These are phyloP conservation scores for Onygenales sp. DNA, from an alignment of 2,329 filamentous ascomycete genomes.

Conservation along the genomic window DNA sequence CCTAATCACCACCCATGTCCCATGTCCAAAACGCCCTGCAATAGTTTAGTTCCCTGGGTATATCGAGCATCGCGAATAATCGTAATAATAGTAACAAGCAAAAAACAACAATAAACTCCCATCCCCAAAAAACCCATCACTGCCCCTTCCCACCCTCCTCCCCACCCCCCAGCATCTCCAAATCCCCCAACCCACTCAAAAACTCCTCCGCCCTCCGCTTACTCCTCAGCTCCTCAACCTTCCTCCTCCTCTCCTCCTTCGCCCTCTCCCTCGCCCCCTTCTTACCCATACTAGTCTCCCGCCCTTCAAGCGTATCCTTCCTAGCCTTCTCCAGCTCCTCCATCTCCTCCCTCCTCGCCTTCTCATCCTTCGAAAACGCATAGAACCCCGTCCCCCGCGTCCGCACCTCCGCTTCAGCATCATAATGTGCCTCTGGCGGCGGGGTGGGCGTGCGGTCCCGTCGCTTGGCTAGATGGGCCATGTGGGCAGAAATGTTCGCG, in stretches of 20 bases:
- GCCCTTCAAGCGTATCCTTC: constrained; percentile 56
- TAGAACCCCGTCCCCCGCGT: constrained; percentile 88
- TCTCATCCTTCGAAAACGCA: constrained; percentile 71
- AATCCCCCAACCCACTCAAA: constrained; percentile 46
- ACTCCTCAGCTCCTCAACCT: constrained; percentile 44
- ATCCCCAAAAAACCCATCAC: background rate
- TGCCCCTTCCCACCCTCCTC: background rate
- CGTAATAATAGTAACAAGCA: background rate
- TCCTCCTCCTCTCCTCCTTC: constrained; percentile 49
- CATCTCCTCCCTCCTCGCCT: constrained; percentile 63
- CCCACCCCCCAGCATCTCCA: constrained; percentile 21
- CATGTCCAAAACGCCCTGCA: no score
- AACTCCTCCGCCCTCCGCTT: constrained; percentile 66
- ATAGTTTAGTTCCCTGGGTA: no score
- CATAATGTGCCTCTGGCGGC: constrained; percentile 73
- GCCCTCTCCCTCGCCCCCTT: constrained; percentile 51
- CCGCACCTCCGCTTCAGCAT: constrained; percentile 72
- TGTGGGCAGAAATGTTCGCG: constrained; percentile 52
- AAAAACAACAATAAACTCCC: background rate
- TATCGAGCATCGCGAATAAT: no score
- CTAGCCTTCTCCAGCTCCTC: constrained; percentile 58
- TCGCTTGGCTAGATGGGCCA: constrained; percentile 69
- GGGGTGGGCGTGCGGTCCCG: constrained; percentile 73
- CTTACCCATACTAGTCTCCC: constrained; percentile 47
- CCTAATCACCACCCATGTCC: no score